Evolutionary conservation across 805 yeast genomes (phyloP), one percentile per base, ranked within the genome.

Genomic region (Vanderwaltozyma yarrowii): DNA sequence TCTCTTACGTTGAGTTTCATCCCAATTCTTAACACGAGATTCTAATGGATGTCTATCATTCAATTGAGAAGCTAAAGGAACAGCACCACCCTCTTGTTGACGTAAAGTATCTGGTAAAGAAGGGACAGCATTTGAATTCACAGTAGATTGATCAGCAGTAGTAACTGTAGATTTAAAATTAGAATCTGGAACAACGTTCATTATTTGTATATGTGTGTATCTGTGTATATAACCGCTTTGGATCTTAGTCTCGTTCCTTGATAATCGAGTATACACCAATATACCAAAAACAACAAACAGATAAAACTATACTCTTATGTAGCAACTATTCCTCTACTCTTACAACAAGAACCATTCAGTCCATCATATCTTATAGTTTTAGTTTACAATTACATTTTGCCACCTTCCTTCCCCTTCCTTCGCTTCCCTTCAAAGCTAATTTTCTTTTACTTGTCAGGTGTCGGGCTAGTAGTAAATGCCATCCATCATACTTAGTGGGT

Each of bases 21-120:
- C 94, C 96, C 96, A 92, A 51, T 76, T 71, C 39, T 65, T 61
- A 28, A 92, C 61, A 49, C 95, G 74, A 4, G 71, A 50, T 54
- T 92, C 94, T 43, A 92, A 66, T 11, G 97, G 97, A 60, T 92
- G 98, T 59, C 81, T 76, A 50, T 76, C 74, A 54, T 80, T 81
- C 49, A 81, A 64, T 48, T 76, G 73, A 6, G 86, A 71, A 9
- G 78, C 51, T 25, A 67, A 50, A 20, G 66, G 66, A 27, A 65
- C 52, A 3, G 70, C 83, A 32, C 55, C 84, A 15, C 88, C 88
- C 43, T 76, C 73, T 39, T 73, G 75, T 2, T 74, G 66, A 58
- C 82, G 74, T 36, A 82, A 65, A 2, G 76, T 73, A 53, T 82
- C 94, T 43, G 77, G 84, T 37, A 82, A 62, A 2, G 76, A 79